Evolutionary conservation across 2,329 filamentous ascomycete species (phyloP).

Genomic region (Orbilia oligospora): DNA sequence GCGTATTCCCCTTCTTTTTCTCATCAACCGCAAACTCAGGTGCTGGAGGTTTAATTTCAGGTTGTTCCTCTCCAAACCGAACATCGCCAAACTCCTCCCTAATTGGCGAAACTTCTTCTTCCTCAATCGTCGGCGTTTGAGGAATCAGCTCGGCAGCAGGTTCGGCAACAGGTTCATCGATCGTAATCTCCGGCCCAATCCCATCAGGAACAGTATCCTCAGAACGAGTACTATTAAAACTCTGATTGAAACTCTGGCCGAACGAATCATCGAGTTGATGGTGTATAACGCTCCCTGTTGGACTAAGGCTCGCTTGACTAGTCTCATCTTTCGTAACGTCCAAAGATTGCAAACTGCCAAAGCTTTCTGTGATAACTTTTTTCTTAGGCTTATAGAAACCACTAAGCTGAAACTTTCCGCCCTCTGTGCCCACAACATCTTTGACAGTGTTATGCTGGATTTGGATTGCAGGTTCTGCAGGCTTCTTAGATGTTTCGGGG

Average conservation of each 20-base stretch:
- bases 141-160: conserved; percentile 2
- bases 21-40: conserved; percentile 22
- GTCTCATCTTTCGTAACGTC: conserved; percentile 41
- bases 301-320: conserved; percentile 33
- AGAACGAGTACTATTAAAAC: conserved; percentile 31
- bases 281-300: conserved; percentile 49
- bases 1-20: conserved; percentile 12
- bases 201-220: conserved; percentile 46
- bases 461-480: background rate
- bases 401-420: background rate
- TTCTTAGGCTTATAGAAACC: conserved; percentile 2
- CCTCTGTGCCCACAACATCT: background rate
- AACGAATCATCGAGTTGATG: conserved; percentile 34
- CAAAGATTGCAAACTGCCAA: conserved; percentile 37
- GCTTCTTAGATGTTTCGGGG: background rate
- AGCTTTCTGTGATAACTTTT: conserved; percentile 32
- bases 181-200: conserved; percentile 24
- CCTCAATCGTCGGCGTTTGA: conserved; percentile 22
- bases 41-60: background rate
- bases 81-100: conserved; percentile 46
- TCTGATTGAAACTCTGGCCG: conserved; percentile 42
- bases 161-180: conserved; percentile 19
- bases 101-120: conserved; percentile 52
- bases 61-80: conserved; percentile 13
- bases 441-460: conserved; percentile 3